These are phyloP conservation scores for Dioszegia aurantiaca DNA, from an alignment of 768 basidiomycete genomes.

Conservation along the genomic window DNA sequence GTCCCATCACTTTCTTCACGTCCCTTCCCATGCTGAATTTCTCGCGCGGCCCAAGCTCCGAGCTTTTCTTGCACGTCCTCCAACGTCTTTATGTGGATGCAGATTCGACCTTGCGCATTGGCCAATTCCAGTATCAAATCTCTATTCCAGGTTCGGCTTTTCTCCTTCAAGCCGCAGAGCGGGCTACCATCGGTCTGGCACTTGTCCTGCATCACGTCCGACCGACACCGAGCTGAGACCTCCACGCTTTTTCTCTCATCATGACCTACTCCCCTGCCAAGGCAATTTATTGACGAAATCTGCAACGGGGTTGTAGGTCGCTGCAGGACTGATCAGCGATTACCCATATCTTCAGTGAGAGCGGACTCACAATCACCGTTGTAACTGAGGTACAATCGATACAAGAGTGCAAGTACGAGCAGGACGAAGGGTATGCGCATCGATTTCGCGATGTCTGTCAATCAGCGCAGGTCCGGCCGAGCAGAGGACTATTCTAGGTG, in stretches of 20 bases:
- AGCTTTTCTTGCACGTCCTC: not conserved
- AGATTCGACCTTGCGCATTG: no score
- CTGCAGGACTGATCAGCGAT: not conserved
- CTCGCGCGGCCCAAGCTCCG: not conserved
- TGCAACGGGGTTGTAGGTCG: slow-evolving; percentile 1
- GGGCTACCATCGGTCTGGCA: no score
- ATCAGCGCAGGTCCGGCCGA: not conserved
- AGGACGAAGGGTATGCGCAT: slow-evolving; percentile 29
- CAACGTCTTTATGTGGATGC: no score
- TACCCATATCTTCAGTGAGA: slow-evolving; percentile 11
- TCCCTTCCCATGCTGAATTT: not conserved
- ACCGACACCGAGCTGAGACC: no score
- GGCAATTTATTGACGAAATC: not conserved
- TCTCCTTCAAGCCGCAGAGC: no score
- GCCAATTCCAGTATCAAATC: no score
- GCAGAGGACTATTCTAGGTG: not conserved
- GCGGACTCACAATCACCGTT: slow-evolving; percentile 31
- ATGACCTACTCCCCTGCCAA: no score
- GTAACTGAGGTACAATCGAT: slow-evolving; percentile 32
- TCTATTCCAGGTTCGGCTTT: no score
- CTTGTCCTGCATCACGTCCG: no score
- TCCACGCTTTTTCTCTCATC: no score
- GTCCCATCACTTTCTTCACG: not conserved
- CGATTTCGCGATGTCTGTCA: not conserved
- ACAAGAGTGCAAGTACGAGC: slow-evolving; percentile 33